Evolutionary conservation across 805 yeast genomes (phyloP).

Genomic region (Ogataea angusta): DNA sequence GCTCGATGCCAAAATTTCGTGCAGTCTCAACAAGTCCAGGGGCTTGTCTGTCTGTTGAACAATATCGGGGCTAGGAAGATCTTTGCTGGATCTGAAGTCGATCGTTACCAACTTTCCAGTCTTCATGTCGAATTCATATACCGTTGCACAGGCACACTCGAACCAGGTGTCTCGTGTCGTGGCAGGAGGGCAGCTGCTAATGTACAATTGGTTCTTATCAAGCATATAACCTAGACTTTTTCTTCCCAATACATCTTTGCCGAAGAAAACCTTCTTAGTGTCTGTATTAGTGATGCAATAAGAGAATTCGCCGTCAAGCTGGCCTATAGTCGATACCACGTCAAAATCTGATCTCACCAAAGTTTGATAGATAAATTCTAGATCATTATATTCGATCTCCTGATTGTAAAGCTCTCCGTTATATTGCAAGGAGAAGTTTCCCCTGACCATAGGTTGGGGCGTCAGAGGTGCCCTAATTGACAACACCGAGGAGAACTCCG

Average conservation of each 20-base stretch:
- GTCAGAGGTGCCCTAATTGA: slow-evolving; percentile 79
- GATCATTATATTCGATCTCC: slow-evolving; percentile 60
- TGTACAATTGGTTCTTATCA: slow-evolving; percentile 34
- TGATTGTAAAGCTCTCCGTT: slow-evolving; percentile 86
- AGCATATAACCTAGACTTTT: slow-evolving; percentile 60
- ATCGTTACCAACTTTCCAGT: slow-evolving; percentile 18
- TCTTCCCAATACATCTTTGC: slow-evolving; percentile 80
- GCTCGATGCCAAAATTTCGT: slow-evolving; percentile 34
- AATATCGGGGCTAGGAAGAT: slow-evolving; percentile 18
- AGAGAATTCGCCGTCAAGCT: slow-evolving; percentile 82
- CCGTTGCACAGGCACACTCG: slow-evolving; percentile 55
- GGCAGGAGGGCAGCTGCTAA: slow-evolving; percentile 46
- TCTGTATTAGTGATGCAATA: slow-evolving; percentile 47
- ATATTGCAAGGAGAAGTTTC: slow-evolving; percentile 57
- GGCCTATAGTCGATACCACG: slow-evolving; percentile 39
- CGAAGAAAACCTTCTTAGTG: slow-evolving; percentile 56
- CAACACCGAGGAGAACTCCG: slow-evolving; percentile 67
- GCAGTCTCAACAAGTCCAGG: slow-evolving; percentile 20
- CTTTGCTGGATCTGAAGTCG: slow-evolving; percentile 10
- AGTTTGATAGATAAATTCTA: slow-evolving; percentile 44
- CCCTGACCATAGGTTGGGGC: slow-evolving; percentile 57
- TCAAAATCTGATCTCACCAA: slow-evolving; percentile 34
- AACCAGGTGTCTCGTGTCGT: slow-evolving; percentile 33
- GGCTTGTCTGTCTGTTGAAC: slow-evolving; percentile 9
- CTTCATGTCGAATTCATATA: slow-evolving; percentile 42